Conservation (phyloP, 192 early-diverging fungal genomes). For the Coemansia sp. region DNA sequence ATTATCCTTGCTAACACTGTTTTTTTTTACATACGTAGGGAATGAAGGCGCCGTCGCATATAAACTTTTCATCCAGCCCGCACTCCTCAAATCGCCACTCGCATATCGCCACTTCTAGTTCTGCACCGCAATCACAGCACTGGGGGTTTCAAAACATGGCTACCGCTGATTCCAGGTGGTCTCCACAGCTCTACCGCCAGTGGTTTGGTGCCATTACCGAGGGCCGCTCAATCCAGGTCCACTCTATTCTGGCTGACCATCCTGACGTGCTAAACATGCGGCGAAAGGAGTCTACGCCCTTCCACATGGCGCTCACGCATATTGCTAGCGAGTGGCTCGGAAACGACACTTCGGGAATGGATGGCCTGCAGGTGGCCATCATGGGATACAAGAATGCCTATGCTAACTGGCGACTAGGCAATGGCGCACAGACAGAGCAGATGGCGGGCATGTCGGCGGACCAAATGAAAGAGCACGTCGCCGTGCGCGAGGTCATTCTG, state of each 20-base stretch:
- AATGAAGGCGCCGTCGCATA: slow-evolving; percentile 56
- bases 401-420: slow-evolving; percentile 57
- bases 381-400: slow-evolving; percentile 61
- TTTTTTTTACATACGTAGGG: slow-evolving; percentile 29
- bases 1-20: slow-evolving; percentile 1
- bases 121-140: slow-evolving; percentile 3
- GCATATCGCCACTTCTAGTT: slow-evolving; percentile 14
- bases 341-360: slow-evolving; percentile 60
- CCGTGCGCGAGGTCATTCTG: slow-evolving; percentile 55
- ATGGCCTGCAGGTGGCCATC: slow-evolving; percentile 60
- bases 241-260: slow-evolving; percentile 56
- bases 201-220: slow-evolving; percentile 61
- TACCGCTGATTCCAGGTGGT: slow-evolving; percentile 19
- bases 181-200: slow-evolving; percentile 50
- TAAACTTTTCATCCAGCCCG: slow-evolving; percentile 50
- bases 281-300: slow-evolving; percentile 57
- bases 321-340: slow-evolving; percentile 58
- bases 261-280: slow-evolving; percentile 55
- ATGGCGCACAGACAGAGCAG: slow-evolving; percentile 48
- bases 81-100: slow-evolving; percentile 37
- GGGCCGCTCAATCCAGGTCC: slow-evolving; percentile 57
- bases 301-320: slow-evolving; percentile 53
- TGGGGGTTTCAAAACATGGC: slow-evolving; percentile 6
- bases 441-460: slow-evolving; percentile 53
- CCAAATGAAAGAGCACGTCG: slow-evolving; percentile 55